Evolutionary conservation across 306 rosid species (phyloP), one percentile per base, ranked within the genome.

Genomic region (Begonia peltatifolia): DNA sequence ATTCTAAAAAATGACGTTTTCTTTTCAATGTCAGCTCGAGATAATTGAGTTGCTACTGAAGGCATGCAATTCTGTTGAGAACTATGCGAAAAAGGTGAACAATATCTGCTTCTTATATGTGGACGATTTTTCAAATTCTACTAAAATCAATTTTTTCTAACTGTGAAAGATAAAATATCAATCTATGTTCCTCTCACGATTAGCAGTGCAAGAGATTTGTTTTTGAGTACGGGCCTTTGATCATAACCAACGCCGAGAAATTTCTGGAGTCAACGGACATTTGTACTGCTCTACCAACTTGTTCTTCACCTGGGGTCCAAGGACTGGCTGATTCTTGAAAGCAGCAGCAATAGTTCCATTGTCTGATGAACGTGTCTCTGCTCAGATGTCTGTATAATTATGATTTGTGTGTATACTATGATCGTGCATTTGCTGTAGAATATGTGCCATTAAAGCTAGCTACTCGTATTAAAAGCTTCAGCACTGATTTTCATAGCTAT

Each of bases 1-100:
- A 50, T 55, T 18, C 48, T 55, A 46, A n/a, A 55, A 47, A 58
- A 41, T 11, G 7, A 48, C 1, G 2, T 56, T 50, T 54, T 6
- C 56, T 47, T 38, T 38, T 46, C 63, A 25, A 50, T 74, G 18
- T 57, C 75, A 80, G 94, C 52, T 83, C 50, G 87, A 83, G 62
- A 70, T 83, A 53, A 71, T 87, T 57, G 74, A 87, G 76, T 46
- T 76, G 43, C 77, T 87, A 55, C 53, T 78, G 70, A 79, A 87
- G 78, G 79, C 83, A 46, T 87, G 94, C 68, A 76, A 41, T 63
- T 56, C 85, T 6, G 59, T 79, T 74, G 77, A 81, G 51, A 79
- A 74, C 59, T 72, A 64, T 53, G 53, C 60, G 3, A 67, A 57
- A 53, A 78, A 78, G 94, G 96, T 87, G 14, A 44, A 42, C 46